Conservation (phyloP, 129 eudicot genomes). For the Silybum marianum region DNA sequence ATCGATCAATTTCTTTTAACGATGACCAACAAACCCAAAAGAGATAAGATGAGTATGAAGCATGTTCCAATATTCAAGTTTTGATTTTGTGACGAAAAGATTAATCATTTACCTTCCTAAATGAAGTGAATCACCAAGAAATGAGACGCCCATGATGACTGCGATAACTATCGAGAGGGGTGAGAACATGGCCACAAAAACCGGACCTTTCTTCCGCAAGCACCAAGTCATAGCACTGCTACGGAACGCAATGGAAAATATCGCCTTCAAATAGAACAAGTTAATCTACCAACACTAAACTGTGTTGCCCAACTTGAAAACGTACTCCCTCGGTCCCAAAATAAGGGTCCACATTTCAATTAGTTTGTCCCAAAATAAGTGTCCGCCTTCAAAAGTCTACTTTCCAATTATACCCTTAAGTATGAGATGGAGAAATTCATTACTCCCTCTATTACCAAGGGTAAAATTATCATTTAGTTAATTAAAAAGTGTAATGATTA, state of each 20-base stretch:
- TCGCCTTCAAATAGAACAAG: conserved; percentile 10
- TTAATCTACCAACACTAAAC: background rate
- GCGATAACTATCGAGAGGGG: conserved; percentile 23
- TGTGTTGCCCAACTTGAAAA: background rate
- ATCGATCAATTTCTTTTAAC: background rate
- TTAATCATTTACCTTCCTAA: conserved; percentile 19
- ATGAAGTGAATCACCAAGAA: conserved; percentile 23
- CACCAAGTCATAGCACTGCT: conserved; percentile 20
- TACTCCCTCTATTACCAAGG: background rate
- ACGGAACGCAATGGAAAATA: conserved; percentile 1
- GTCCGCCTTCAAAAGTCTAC: background rate
- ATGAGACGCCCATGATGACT: conserved; percentile 13
- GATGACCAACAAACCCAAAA: background rate
- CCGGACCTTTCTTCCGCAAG: conserved; percentile 33
- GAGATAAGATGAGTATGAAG: background rate
- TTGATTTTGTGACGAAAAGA: background rate
- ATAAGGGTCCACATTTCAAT: too few relatives aligned
- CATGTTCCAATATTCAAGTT: background rate
- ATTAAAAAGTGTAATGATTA: background rate
- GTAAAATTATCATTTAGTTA: background rate
- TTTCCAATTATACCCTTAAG: background rate
- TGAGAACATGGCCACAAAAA: conserved; percentile 30
- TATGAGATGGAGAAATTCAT: background rate
- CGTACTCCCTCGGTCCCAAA: background rate
- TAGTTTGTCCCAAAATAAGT: background rate